Evolutionary conservation across 1,139 yeast genomes (phyloP).

Genomic region (Yamadazyma taylorii): DNA sequence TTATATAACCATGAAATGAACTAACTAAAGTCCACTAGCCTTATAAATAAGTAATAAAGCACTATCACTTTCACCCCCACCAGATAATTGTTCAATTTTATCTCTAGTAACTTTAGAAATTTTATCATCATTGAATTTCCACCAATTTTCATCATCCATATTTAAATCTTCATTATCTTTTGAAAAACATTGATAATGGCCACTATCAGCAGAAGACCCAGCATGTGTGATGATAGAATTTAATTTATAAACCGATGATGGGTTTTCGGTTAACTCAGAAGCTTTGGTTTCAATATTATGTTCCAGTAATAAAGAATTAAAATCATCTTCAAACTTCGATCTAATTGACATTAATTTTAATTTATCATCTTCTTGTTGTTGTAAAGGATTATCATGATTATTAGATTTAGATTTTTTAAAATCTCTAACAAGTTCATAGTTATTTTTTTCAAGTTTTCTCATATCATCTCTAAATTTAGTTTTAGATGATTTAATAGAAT

Average conservation of each 20-base stretch:
- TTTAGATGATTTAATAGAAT: conserved; percentile 64
- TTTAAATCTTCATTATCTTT: conserved; percentile 58
- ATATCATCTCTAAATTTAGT: conserved; percentile 74
- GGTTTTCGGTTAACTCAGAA: conserved; percentile 65
- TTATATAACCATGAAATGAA: background rate
- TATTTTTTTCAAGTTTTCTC: conserved; percentile 74
- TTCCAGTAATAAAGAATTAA: conserved; percentile 38
- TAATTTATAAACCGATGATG: conserved; percentile 84
- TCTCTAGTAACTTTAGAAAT: conserved; percentile 77
- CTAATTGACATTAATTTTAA: conserved; percentile 47
- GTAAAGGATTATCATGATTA: conserved; percentile 32
- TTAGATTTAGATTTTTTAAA: conserved; percentile 67
- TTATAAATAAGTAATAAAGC: conserved; percentile 86
- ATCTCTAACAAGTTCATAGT: conserved; percentile 70
- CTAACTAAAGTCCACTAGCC: conserved; percentile 59
- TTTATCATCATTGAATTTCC: conserved; percentile 91
- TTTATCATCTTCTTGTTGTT: conserved; percentile 49
- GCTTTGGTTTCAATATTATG: conserved; percentile 23
- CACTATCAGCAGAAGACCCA: conserved; percentile 96
- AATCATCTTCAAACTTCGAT: conserved; percentile 46
- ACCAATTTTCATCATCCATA: conserved; percentile 74
- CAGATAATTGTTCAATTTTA: conserved; percentile 80
- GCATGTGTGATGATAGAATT: conserved; percentile 86
- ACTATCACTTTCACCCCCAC: conserved; percentile 97
- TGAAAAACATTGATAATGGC: conserved; percentile 92